Conservation (phyloP, 2,329 filamentous ascomycete genomes). For the Cercospora sp. region DNA sequence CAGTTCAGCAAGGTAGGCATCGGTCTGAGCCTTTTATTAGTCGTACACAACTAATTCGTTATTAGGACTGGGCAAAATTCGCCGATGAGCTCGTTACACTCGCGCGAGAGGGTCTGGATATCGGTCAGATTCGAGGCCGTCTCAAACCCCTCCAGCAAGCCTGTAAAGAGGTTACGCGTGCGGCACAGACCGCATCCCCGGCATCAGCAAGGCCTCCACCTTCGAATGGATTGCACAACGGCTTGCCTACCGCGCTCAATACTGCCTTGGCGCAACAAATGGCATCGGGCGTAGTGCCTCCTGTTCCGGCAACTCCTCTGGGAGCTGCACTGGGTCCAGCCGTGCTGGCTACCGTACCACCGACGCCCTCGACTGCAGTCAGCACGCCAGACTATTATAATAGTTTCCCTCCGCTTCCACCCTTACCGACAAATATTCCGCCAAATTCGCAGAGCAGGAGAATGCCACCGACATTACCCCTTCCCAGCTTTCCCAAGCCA, state of each 20-base stretch:
- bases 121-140: slow-evolving; percentile 68
- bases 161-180: slow-evolving; percentile 74
- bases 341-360: slow-evolving; percentile 75
- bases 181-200: slow-evolving; percentile 66
- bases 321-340: slow-evolving; percentile 87
- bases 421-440: slow-evolving; percentile 7
- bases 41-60: neutral
- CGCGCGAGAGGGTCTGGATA: slow-evolving; percentile 39
- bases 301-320: slow-evolving; percentile 80
- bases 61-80: slow-evolving; percentile 65
- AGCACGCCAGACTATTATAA: slow-evolving; percentile 25
- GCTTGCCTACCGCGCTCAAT: slow-evolving; percentile 32
- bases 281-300: slow-evolving; percentile 47
- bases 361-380: slow-evolving; percentile 20
- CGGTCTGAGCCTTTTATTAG: neutral
- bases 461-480: slow-evolving; percentile 15
- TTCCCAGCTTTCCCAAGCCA: slow-evolving; percentile 17
- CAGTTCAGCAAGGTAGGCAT: slow-evolving; percentile 60
- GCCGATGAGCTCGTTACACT: slow-evolving; percentile 59
- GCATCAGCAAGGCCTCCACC: slow-evolving; percentile 50
- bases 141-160: slow-evolving; percentile 79
- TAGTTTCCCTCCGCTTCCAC: slow-evolving; percentile 16
- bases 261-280: slow-evolving; percentile 27
- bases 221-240: slow-evolving; percentile 16
- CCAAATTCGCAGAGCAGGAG: slow-evolving; percentile 2